These are phyloP conservation scores for Russula earlei DNA, from an alignment of 768 basidiomycete genomes.

Conservation along the genomic window DNA sequence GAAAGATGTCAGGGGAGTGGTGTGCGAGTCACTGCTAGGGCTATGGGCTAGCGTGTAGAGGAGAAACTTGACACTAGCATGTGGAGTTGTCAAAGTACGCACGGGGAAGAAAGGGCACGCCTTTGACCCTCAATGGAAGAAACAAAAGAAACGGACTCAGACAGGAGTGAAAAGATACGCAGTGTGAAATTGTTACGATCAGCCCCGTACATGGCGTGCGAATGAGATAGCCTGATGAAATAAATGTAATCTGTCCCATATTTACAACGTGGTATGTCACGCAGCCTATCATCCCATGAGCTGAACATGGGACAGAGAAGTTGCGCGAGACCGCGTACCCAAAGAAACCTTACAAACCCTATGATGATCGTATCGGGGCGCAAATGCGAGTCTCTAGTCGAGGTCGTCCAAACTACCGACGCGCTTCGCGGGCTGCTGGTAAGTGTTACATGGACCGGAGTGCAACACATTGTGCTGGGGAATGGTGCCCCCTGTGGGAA, in stretches of 20 bases:
- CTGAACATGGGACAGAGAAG: neutral
- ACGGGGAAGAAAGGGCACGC: too few relatives aligned
- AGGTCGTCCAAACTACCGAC: neutral
- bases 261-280: neutral
- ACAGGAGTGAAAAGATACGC: neutral
- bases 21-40: too few relatives aligned
- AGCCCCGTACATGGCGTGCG: neutral
- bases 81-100: too few relatives aligned
- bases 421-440: neutral
- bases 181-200: neutral
- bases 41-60: too few relatives aligned
- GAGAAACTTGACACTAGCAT: too few relatives aligned
- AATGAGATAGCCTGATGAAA: neutral
- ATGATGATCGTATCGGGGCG: neutral
- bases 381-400: neutral
- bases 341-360: neutral
- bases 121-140: too few relatives aligned
- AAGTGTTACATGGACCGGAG: constrained; percentile 19
- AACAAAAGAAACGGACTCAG: too few relatives aligned
- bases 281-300: neutral
- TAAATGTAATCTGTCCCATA: neutral
- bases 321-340: neutral
- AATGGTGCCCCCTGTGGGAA: constrained; percentile 21
- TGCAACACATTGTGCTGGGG: constrained; percentile 21
- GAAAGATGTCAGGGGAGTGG: too few relatives aligned